Conservation (phyloP, 768 basidiomycete species). For the Cantharellus anzutake region DNA sequence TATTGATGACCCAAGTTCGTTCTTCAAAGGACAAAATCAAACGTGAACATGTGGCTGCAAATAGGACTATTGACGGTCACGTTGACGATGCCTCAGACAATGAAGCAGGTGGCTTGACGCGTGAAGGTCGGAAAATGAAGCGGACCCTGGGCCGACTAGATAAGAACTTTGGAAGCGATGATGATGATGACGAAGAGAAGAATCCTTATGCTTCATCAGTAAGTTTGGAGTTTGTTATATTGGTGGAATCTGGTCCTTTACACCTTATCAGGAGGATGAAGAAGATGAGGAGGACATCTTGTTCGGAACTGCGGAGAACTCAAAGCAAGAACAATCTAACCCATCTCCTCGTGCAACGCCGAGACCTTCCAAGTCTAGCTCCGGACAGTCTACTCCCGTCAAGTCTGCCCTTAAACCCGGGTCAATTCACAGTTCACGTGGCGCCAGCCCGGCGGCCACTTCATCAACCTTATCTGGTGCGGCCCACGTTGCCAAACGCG, state of each 20-base stretch:
- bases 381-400: conserved; percentile 26
- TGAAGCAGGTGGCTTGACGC: conserved; percentile 39
- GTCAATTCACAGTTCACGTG: conserved; percentile 10
- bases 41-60: conserved; percentile 60
- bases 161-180: conserved; percentile 43
- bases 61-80: conserved; percentile 48
- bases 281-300: conserved; percentile 53
- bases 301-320: conserved; percentile 2
- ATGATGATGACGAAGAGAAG: conserved; percentile 47
- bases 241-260: conserved; percentile 4
- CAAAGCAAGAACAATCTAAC: conserved; percentile 7
- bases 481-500: conserved; percentile 61
- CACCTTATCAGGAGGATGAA: conserved; percentile 27
- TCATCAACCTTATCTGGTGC: conserved; percentile 26
- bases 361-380: conserved; percentile 14
- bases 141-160: conserved; percentile 77
- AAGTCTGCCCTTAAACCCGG: conserved; percentile 29
- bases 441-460: conserved; percentile 15
- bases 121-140: conserved; percentile 63
- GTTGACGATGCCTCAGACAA: conserved; percentile 57
- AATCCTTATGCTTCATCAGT: conserved; percentile 73
- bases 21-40: conserved; percentile 55
- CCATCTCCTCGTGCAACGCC: conserved; percentile 1
- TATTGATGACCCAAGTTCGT: conserved; percentile 1
- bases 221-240: conserved; percentile 13